A percentile compares a stretch with the other conserved stretches of the same genome.
Conservation (phyloP, 1,284 basidiomycete genomes). For the Microbotryomycetes sp. region DNA sequence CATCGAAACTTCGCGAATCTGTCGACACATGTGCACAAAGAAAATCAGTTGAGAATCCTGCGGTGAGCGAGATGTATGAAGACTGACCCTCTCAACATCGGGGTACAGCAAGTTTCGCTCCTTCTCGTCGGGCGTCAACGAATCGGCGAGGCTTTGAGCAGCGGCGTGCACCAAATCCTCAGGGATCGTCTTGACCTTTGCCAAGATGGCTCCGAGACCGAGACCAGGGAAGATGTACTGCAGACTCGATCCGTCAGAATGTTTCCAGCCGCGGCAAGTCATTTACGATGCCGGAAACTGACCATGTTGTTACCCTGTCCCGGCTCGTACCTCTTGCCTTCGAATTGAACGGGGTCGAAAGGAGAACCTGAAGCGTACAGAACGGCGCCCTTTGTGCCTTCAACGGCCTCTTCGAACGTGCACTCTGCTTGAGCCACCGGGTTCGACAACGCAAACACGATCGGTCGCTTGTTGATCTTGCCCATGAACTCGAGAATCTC, state of each 20-base stretch:
- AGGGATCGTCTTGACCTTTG: slow-evolving; percentile 51
- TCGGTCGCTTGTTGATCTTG: slow-evolving; percentile 74
- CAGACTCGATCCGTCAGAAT: slow-evolving; percentile 16
- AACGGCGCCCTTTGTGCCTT: slow-evolving; percentile 59
- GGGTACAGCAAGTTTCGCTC: slow-evolving; percentile 35
- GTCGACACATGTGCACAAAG: not conserved
- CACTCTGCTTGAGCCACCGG: slow-evolving; percentile 57
- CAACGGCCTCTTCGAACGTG: slow-evolving; percentile 71
- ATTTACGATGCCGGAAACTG: too few species aligned
- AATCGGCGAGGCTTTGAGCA: slow-evolving; percentile 65
- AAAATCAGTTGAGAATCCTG: too few species aligned
- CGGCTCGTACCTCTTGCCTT: slow-evolving; percentile 60
- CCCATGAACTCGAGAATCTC: slow-evolving; percentile 73
- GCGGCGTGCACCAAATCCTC: slow-evolving; percentile 47
- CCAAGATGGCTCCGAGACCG: slow-evolving; percentile 69
- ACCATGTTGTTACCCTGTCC: slow-evolving; percentile 90
- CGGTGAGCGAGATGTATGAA: slow-evolving; percentile 53
- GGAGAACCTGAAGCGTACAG: slow-evolving; percentile 89
- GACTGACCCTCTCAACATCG: slow-evolving; percentile 46
- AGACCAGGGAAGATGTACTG: slow-evolving; percentile 50
- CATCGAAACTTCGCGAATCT: slow-evolving; percentile 72
- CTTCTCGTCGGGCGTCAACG: slow-evolving; percentile 62
- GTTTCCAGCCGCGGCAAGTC: slow-evolving; percentile 43
- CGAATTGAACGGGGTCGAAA: slow-evolving; percentile 60
- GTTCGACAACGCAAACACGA: slow-evolving; percentile 95